Base-by-base conservation (phyloP, 805 yeast species). In the Kluyveromyces aestuarii region DNA sequence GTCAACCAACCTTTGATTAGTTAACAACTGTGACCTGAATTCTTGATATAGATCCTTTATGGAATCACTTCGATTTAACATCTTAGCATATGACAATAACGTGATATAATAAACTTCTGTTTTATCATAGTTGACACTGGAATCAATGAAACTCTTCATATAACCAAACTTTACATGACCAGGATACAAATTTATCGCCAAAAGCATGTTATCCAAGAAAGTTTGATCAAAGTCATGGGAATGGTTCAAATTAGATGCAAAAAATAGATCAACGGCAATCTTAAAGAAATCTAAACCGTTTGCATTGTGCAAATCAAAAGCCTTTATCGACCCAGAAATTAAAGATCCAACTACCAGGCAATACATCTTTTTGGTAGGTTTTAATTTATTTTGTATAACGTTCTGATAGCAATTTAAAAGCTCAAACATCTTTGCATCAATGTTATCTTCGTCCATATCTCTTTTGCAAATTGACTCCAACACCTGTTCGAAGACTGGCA, bases 321-420 rank as follows among this genome's bases (percentile, higher is more conserved):
- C 77, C 49, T 58, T 52, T 39, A 73, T 66, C 1, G 81, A 66
- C 6, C 82, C 80, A 38, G 67, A 65, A 46, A 83, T 68, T 27
- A 84, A 68, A 30, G 76, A 73, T 19, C 67, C 64, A 42, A 84
- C 67, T 6, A 77, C 73, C 2, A 76, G 61, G 55, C 76, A 69
- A 62, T 78, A 84, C 8, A 86, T 82, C 17, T 68, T 69, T 40
- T 61, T 57, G 25, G 74, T 71, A 16, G 93, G 93, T 59, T 77
- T 81, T 38, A 78, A 51, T 51, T 70, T 72, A 53, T 73, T 71
- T 21, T 75, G 59, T 37, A 84, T 69, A 60, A 83, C 67, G 56
- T 82, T 89, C 45, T 84, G 85, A 59, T 84, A 84, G 36, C 82
- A 80, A 18, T 79, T 81, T 53, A 84, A 66, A 50, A 84, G 61